Evolutionary conservation across 2,329 filamentous ascomycete species (phyloP), one percentile per base, ranked within the genome.

Genomic region (Xylaria sp.): DNA sequence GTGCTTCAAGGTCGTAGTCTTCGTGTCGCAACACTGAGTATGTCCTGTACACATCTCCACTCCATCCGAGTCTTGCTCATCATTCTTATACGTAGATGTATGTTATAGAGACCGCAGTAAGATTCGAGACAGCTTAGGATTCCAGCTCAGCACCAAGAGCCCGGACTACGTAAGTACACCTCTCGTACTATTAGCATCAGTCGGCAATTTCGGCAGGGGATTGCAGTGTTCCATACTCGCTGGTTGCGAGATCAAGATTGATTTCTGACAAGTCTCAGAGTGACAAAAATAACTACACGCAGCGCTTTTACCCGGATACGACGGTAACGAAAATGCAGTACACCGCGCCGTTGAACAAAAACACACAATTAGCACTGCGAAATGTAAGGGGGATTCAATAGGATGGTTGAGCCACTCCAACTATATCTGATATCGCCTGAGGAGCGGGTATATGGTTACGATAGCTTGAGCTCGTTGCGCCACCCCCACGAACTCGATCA

Each of bases 401-500:
- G 48, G 33, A 8, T 4, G 20, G 2, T 20, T n/a, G n/a, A 58
- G 13, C 20, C 10, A 56, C 46, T 9, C 7, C 5, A 31, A 51
- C 49, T 36, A 1, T 36, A 36, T 43, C 41, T 18, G 13, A n/a
- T 46, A 46, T n/a, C 7, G 41, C 13, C 12, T 31, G 18, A 12
- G 49, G 25, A 36, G 31, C 52, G 23, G 28, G 28, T n/a, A 9
- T 48, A 48, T 36, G 33, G 33, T 8, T 36, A 23, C 57, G 56
- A 57, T 43, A 63, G 41, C n/a, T 15, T 33, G 25, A 33, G 23
- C 10, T 41, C n/a, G 28, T 61, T 61, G 25, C 63, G 57, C 55
- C 15, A 56, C 60, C 63, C 67, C 60, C 60, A 71, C 57, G 64
- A 20, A 56, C 28, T 31, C 41, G 65, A 66, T 70, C 65, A 68